These are phyloP conservation scores for Dioscorea dumetorum DNA, from an alignment of 106 monocot species.

Conservation along the genomic window DNA sequence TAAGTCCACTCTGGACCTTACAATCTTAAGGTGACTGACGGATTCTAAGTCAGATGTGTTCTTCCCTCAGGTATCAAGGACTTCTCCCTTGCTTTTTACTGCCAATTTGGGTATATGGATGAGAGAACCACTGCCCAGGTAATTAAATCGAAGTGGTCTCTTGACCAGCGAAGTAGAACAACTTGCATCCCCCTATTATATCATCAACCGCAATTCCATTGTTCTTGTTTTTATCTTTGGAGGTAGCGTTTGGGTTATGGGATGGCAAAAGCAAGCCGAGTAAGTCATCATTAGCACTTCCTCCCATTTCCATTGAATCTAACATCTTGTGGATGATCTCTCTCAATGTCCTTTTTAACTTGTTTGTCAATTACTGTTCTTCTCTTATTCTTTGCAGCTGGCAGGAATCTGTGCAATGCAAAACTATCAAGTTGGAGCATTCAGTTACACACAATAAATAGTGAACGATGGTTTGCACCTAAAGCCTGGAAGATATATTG, in stretches of 20 bases:
- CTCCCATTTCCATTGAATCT: constrained; percentile 8
- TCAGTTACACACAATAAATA: not conserved
- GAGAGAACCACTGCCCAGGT: constrained; percentile 25
- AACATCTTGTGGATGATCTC: constrained; percentile 27
- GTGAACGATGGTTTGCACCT: not conserved
- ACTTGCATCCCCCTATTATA: constrained; percentile 27
- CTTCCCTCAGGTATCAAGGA: constrained; percentile 9
- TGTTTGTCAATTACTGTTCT: not conserved
- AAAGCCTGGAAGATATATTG: constrained; percentile 12
- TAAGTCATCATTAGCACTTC: constrained; percentile 5
- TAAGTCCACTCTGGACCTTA: not conserved
- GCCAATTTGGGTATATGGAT: constrained; percentile 18
- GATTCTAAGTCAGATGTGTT: constrained; percentile 6
- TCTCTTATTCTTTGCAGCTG: not conserved
- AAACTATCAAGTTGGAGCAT: not conserved
- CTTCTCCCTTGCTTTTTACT: constrained; percentile 15
- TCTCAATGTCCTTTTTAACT: not conserved
- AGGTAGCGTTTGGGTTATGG: not conserved
- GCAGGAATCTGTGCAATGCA: not conserved
- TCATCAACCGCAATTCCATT: constrained; percentile 10
- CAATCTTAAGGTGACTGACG: constrained; percentile 18
- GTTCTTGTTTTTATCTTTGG: not conserved
- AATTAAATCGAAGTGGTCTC: constrained; percentile 14
- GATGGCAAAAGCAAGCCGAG: constrained; percentile 8
- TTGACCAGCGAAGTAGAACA: constrained; percentile 28